These are phyloP conservation scores for Casuarina glauca DNA, from an alignment of 306 rosid species.

Conservation along the genomic window DNA sequence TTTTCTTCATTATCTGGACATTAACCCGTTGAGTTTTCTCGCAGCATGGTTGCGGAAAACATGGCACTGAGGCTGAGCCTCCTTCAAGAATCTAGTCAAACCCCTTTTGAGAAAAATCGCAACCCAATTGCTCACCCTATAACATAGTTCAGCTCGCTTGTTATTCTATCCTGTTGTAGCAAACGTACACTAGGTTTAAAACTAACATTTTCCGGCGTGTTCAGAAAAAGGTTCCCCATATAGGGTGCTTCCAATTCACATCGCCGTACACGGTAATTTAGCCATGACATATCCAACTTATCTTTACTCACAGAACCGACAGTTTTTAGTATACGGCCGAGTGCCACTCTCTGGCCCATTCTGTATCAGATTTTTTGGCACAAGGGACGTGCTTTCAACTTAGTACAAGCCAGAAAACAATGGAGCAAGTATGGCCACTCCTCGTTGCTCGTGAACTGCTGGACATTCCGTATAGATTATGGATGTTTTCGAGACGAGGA, in stretches of 20 bases:
- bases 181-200: neutral
- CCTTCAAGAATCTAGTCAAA: too few relatives aligned
- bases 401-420: neutral
- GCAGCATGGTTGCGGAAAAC: too few relatives aligned
- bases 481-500: neutral
- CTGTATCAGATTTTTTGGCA: neutral
- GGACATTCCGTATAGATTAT: neutral
- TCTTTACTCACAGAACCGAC: neutral
- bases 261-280: neutral
- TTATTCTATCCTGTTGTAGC: neutral
- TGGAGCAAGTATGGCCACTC: slow-evolving; percentile 6
- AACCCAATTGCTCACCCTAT: too few relatives aligned
- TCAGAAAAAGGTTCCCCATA: neutral
- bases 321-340: neutral
- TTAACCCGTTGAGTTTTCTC: too few relatives aligned
- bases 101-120: too few relatives aligned
- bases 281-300: neutral
- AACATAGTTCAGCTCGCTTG: too few relatives aligned
- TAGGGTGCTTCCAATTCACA: neutral
- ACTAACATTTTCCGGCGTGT: too few relatives aligned
- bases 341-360: neutral
- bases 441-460: neutral
- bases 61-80: too few relatives aligned
- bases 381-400: neutral
- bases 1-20: too few relatives aligned